phyloP scores from a whole-genome alignment of 2,329 filamentous ascomycete species.

The Trichothecium roseum region DNA sequence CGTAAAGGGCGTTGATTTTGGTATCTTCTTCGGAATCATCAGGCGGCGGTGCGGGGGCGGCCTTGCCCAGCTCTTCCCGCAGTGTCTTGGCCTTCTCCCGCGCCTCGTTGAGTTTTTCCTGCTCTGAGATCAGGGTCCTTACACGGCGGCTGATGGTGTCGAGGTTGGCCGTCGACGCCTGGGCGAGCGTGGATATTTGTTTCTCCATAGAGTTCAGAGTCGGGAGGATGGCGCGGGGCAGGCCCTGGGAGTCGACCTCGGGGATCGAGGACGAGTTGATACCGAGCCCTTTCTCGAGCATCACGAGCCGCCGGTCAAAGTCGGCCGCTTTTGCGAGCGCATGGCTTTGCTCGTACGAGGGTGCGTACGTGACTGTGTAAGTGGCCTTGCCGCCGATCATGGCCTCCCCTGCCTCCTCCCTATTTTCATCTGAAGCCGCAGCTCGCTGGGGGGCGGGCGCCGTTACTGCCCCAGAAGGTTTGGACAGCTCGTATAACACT shows the following conservation, averaged over 20 bases:
- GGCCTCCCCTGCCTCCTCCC: not conserved
- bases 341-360: slow-evolving; percentile 55
- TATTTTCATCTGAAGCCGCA: not conserved
- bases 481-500: slow-evolving; percentile 56
- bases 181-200: slow-evolving; percentile 66
- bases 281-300: slow-evolving; percentile 74
- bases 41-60: slow-evolving; percentile 18
- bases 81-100: slow-evolving; percentile 51
- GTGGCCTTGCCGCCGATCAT: slow-evolving; percentile 26
- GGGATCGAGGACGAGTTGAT: slow-evolving; percentile 60
- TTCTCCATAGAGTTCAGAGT: slow-evolving; percentile 72
- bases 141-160: slow-evolving; percentile 63
- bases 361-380: slow-evolving; percentile 56
- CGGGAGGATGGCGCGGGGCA: slow-evolving; percentile 64
- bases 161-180: slow-evolving; percentile 61
- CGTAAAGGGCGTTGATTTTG: slow-evolving; percentile 88
- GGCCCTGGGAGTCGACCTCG: slow-evolving; percentile 44
- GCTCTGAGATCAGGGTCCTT: slow-evolving; percentile 59
- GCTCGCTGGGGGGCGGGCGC: not conserved
- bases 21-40: slow-evolving; percentile 61
- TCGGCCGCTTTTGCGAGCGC: slow-evolving; percentile 72
- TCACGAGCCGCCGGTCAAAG: slow-evolving; percentile 71
- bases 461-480: slow-evolving; percentile 10
- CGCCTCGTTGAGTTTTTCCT: slow-evolving; percentile 59
- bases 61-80: slow-evolving; percentile 46